phyloP scores from a whole-genome alignment of 2,329 filamentous ascomycete species.

The Diplodia corticola region DNA sequence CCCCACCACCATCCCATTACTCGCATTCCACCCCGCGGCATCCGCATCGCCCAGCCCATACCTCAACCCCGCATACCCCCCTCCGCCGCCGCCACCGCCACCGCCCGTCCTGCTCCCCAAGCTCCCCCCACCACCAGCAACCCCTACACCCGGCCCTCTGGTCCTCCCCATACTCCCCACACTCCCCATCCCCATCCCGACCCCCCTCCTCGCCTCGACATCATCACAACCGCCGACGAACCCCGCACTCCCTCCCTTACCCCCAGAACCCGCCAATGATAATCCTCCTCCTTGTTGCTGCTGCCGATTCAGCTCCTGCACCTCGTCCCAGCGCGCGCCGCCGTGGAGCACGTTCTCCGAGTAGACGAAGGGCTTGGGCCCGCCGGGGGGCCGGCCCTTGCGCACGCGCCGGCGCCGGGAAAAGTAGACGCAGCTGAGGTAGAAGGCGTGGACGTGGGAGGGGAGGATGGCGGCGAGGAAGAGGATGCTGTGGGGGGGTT shows the following conservation, averaged over 20 bases:
- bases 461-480: conserved; percentile 25
- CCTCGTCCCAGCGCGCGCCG: conserved; percentile 17
- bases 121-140: neutral
- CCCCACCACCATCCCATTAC: conserved; percentile 1
- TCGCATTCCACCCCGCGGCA: conserved; percentile 2
- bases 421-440: conserved; percentile 24
- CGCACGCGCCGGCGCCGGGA: conserved; percentile 22
- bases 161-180: neutral
- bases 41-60: conserved; percentile 4
- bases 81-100: neutral
- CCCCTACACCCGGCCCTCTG: too few relatives aligned
- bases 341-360: conserved; percentile 21
- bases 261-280: too few relatives aligned
- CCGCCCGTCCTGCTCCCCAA: neutral
- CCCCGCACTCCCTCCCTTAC: too few relatives aligned
- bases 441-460: conserved; percentile 25
- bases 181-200: neutral
- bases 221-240: neutral
- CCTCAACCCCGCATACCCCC: neutral
- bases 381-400: conserved; percentile 23
- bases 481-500: conserved; percentile 11
- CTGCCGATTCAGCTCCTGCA: neutral
- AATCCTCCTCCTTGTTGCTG: neutral
- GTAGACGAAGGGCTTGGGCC: conserved; percentile 17
- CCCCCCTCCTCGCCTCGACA: neutral